phyloP scores from a whole-genome alignment of 1,284 basidiomycete genomes.

The Puccinia sorghi region DNA sequence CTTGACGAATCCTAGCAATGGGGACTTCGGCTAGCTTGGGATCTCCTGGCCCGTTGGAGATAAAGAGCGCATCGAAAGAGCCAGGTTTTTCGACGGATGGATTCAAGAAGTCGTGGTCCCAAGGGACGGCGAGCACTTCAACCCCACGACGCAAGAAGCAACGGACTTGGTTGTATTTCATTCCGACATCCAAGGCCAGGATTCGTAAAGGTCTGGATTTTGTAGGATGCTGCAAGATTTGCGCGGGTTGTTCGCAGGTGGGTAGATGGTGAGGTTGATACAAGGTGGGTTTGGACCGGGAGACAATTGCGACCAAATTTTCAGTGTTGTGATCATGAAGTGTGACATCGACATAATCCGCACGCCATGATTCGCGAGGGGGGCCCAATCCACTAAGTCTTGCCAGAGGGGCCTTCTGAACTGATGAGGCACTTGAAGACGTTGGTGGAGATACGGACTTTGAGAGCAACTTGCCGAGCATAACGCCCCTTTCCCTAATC shows the following conservation, averaged over 20 bases:
- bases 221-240: slow-evolving; percentile 71
- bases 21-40: slow-evolving; percentile 78
- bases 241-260: slow-evolving; percentile 57
- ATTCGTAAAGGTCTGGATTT: slow-evolving; percentile 74
- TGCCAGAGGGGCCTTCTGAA: slow-evolving; percentile 3
- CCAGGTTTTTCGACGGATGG: slow-evolving; percentile 64
- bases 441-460: slow-evolving; percentile 14
- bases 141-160: slow-evolving; percentile 92
- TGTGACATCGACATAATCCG: slow-evolving; percentile 76
- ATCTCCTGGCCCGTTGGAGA: slow-evolving; percentile 98
- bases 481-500: slow-evolving; percentile 88
- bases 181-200: slow-evolving; percentile 91
- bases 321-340: slow-evolving; percentile 85
- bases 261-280: slow-evolving; percentile 67
- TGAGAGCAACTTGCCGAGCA: slow-evolving; percentile 76
- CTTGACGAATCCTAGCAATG: slow-evolving; percentile 70
- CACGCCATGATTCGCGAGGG: slow-evolving; percentile 67
- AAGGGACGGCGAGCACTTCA: slow-evolving; percentile 95
- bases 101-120: slow-evolving; percentile 89
- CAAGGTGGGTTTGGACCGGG: slow-evolving; percentile 69
- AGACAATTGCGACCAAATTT: slow-evolving; percentile 90
- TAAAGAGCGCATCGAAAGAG: slow-evolving; percentile 89
- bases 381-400: slow-evolving; percentile 28
- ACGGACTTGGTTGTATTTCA: slow-evolving; percentile 99
- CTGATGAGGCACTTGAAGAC: slow-evolving; percentile 16